These are phyloP conservation scores for Albifimbria verrucaria DNA, from an alignment of 2,329 filamentous ascomycete species.

Conservation along the genomic window DNA sequence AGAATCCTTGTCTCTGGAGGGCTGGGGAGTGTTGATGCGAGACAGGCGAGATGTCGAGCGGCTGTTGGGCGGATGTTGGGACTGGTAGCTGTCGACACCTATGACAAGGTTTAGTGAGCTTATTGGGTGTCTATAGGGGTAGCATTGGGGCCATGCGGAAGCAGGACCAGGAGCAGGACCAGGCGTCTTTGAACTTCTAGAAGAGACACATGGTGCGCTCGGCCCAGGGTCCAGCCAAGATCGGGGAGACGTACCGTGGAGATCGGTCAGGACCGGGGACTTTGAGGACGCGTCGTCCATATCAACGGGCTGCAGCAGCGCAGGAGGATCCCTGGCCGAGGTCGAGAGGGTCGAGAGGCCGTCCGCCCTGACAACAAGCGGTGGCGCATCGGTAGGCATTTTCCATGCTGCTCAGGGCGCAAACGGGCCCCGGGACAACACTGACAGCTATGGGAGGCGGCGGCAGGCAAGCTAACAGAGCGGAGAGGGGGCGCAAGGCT, in stretches of 20 bases:
- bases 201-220: too few species aligned
- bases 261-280: constrained; percentile 22
- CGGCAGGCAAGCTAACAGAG: too few species aligned
- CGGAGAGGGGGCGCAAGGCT: too few species aligned
- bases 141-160: not conserved
- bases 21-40: constrained; percentile 61
- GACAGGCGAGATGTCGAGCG: constrained; percentile 21
- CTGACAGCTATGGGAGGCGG: too few species aligned
- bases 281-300: constrained; percentile 5
- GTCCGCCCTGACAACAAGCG: constrained; percentile 21
- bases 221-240: not conserved
- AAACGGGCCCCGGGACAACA: constrained; percentile 10
- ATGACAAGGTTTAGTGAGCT: not conserved
- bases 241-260: constrained; percentile 23
- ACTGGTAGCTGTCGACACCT: not conserved
- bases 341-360: constrained; percentile 20
- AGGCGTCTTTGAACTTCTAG: not conserved
- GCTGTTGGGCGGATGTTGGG: constrained; percentile 9
- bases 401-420: constrained; percentile 30
- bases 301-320: not conserved
- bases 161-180: too few species aligned
- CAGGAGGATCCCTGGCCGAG: not conserved
- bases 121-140: not conserved
- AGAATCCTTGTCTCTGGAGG: constrained; percentile 25
- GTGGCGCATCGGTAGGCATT: constrained; percentile 28